Conservation (phyloP, 768 basidiomycete species). For the Lepiota brunneoincarnata region DNA sequence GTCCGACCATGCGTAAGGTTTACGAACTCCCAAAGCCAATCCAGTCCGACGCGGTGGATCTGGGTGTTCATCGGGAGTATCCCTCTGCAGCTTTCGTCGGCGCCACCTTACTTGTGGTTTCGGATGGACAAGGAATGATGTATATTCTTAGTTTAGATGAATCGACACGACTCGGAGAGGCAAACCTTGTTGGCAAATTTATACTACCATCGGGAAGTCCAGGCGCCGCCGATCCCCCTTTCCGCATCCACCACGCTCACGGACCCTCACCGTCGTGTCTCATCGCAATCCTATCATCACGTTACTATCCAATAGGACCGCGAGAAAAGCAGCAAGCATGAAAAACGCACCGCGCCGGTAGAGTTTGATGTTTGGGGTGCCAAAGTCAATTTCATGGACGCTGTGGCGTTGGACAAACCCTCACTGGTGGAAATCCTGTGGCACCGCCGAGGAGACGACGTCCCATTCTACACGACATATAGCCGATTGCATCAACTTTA, state of each 20-base stretch:
- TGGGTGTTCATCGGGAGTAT: constrained; percentile 61
- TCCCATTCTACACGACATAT: constrained; percentile 61
- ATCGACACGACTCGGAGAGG: not conserved
- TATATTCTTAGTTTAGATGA: constrained; percentile 42
- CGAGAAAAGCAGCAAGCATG: constrained; percentile 14
- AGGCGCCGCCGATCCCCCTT: constrained; percentile 38
- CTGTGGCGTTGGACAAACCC: constrained; percentile 26
- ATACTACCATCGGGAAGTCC: constrained; percentile 34
- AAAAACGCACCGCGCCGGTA: constrained; percentile 25
- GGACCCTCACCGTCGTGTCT: constrained; percentile 35
- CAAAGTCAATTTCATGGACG: constrained; percentile 43
- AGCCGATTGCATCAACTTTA: constrained; percentile 42
- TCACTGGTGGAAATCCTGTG: constrained; percentile 55
- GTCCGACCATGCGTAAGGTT: constrained; percentile 52
- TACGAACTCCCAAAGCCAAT: constrained; percentile 61
- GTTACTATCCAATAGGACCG: constrained; percentile 33
- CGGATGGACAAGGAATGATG: constrained; percentile 70
- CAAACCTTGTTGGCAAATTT: constrained; percentile 46
- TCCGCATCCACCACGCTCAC: constrained; percentile 42
- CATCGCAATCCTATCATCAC: constrained; percentile 58
- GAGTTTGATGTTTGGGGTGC: constrained; percentile 70
- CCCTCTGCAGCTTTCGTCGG: constrained; percentile 65
- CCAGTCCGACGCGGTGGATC: constrained; percentile 27
- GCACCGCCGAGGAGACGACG: constrained; percentile 66
- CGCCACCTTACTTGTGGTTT: constrained; percentile 45